These are phyloP conservation scores for Aspergillus piperis DNA, from an alignment of 2,329 filamentous ascomycete species.

Conservation along the genomic window DNA sequence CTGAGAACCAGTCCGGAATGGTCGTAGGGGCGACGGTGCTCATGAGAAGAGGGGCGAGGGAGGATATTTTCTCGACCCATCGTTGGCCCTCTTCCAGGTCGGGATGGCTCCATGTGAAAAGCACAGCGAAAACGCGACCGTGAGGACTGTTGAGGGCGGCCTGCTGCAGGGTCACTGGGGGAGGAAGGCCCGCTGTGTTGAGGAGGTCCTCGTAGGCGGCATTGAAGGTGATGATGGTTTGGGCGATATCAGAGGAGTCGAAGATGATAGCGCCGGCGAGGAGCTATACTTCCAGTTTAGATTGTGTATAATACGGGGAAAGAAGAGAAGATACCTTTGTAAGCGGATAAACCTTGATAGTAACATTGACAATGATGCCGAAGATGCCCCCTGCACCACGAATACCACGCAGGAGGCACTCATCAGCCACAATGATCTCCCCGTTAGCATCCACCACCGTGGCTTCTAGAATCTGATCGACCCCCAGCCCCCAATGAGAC, in stretches of 20 bases:
- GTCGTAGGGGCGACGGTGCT: conserved; percentile 19
- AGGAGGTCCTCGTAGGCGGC: conserved; percentile 17
- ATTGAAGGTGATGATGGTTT: conserved; percentile 15
- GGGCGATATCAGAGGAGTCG: conserved; percentile 16
- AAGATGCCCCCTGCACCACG: conserved; percentile 23
- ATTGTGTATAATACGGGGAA: no score
- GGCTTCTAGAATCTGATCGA: conserved; percentile 40
- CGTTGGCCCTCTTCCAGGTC: conserved; percentile 15
- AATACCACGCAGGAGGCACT: conserved; percentile 17
- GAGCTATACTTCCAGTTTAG: conserved; percentile 8
- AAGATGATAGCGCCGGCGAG: conserved; percentile 22
- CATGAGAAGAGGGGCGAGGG: conserved; percentile 15
- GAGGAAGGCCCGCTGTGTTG: conserved; percentile 5
- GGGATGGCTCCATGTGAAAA: conserved; percentile 17
- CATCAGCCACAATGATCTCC: conserved; percentile 15
- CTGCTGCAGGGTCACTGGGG: conserved; percentile 18
- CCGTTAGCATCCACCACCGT: conserved; percentile 18
- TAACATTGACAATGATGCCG: conserved; percentile 23
- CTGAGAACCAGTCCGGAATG: conserved; percentile 12
- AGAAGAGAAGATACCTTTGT: conserved; percentile 4
- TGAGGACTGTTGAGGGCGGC: conserved; percentile 14
- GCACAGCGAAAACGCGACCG: conserved; percentile 13
- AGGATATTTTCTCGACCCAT: conserved; percentile 19
- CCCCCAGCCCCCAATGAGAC: conserved; percentile 34
- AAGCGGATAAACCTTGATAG: conserved; percentile 19